A percentile compares a stretch with the other conserved stretches of the same genome.
Evolutionary conservation across 2,329 filamentous ascomycete genomes (phyloP).

Genomic region (Boeremia exigua): DNA sequence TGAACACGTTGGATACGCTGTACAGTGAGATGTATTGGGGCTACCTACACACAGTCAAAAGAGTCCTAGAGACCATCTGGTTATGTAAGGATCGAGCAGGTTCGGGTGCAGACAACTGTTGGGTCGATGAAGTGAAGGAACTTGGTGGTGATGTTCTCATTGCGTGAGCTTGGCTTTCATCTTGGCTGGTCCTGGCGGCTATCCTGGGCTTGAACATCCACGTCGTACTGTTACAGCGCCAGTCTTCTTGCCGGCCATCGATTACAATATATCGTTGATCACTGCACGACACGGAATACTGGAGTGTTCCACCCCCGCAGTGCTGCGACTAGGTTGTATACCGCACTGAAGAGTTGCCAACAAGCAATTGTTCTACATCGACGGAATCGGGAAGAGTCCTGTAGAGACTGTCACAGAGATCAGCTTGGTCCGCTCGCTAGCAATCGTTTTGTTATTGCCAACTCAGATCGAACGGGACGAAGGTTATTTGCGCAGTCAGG

Average conservation of each 20-base stretch:
- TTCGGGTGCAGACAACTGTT: slow-evolving; percentile 35
- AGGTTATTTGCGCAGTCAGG: not conserved
- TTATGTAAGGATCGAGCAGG: slow-evolving; percentile 33
- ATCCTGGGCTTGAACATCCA: no score
- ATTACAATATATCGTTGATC: not conserved
- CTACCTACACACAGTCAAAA: slow-evolving; percentile 44
- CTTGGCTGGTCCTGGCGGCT: no score
- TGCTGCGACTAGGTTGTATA: not conserved
- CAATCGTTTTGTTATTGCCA: no score
- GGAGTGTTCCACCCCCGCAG: not conserved
- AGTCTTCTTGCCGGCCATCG: not conserved
- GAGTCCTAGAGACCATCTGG: slow-evolving; percentile 46
- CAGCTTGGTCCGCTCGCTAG: no score
- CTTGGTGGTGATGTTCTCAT: slow-evolving; percentile 43
- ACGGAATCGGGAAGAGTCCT: no score
- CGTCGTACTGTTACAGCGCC: not conserved
- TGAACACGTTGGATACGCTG: slow-evolving; percentile 51
- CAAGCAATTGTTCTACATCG: no score
- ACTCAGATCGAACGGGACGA: not conserved
- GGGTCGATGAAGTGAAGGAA: slow-evolving; percentile 44
- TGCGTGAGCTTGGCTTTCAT: slow-evolving; percentile 22
- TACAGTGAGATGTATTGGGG: slow-evolving; percentile 48
- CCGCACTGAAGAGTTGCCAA: not conserved
- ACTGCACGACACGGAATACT: no score
- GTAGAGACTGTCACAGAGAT: no score